Base-by-base conservation (phyloP, 805 yeast genomes). In the Priceomyces carsonii region DNA sequence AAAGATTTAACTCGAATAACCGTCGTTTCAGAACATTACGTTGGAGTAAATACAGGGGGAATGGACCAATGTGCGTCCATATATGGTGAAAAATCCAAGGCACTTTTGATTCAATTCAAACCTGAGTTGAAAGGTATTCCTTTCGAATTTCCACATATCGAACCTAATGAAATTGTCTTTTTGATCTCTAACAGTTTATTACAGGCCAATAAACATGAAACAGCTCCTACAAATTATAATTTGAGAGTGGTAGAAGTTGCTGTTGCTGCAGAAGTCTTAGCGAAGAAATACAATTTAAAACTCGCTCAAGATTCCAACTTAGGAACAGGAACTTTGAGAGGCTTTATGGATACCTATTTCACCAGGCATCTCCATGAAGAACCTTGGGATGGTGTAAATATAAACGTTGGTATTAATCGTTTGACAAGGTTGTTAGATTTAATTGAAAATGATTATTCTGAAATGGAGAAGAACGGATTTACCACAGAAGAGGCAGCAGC, bases 41-140 rank as follows among this genome's bases (percentile, higher is more conserved):
- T 82, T 23, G 89, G 89, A 22, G 84, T 82, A 34, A 82, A 79
- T 53, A 78, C 82, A 22, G 90, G 89, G n/a, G 88, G 89, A 25
- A 76, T 82, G 84, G 89, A 82, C 53, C 89, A 82, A 59, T 73
- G 82, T 32, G 89, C 88, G 3, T 76, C 84, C 0, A 70, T 83
- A 16, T 80, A 73, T 44, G 88, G 89, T 14, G 77, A 73, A 48
- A 61, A 57, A 26, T 69, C 67, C 39, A 76, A 82, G 43, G 82
- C 82, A 1, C 57, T 82, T 36, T 69, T 73, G 44, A 77, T 82
- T 13, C 75, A 74, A 44, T 82, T 82, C 60, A 68, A 71, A 41
- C 89, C 90, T 2, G 54, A 65, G 41, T 63, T 83, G 30, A 60
- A 53, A 22, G 86, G 79, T 2, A 61, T 69, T 20, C 75, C 85